Evolutionary conservation across 2,329 filamentous ascomycete species (phyloP), one percentile per base, ranked within the genome.

Genomic region (Fusarium illudens): DNA sequence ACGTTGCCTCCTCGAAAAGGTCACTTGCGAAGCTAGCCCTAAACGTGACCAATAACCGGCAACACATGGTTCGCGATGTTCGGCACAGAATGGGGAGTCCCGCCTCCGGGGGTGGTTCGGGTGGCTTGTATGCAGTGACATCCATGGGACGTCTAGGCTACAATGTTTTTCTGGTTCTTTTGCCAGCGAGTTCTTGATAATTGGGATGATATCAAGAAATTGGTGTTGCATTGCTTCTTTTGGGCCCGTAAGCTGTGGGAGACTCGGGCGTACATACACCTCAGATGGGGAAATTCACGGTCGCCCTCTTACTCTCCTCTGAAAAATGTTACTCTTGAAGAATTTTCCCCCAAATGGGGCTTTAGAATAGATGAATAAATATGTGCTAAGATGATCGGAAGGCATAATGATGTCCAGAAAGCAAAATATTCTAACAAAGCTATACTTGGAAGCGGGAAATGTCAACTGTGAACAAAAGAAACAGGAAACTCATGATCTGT

Each of bases 171-270:
- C 25, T 62, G 29, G 36, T 55, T 49, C 36, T 34, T 44, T 52
- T 30, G 22, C 37, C 22, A 13, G 44, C 50, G 57, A 32, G 36
- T 57, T 44, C 56, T 60, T 36, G 15, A 60, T 37, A 46, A 36
- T 42, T 52, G 22, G 60, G 42, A 52, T 33, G 53, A 49, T 62
- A 44, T 62, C 25, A 27, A 46, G 42, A 17, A 46, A 36, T 33
- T 36, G 44, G 22, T 36, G 55, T 44, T 36, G 15, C n/a, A 5
- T 44, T 44, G 34, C 22, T 60, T 51, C 4, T 7, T 29, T 49
- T 30, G 17, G 13, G 22, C 7, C 9, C 2, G 22, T 8, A 12
- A 29, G 25, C 6, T 32, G 5, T 20, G 32, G n/a, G n/a, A n/a
- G n/a, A n/a, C n/a, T n/a, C n/a, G n/a, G n/a, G n/a, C n/a, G n/a